Conservation (phyloP, 768 basidiomycete species). For the Kwoniella europaea region DNA sequence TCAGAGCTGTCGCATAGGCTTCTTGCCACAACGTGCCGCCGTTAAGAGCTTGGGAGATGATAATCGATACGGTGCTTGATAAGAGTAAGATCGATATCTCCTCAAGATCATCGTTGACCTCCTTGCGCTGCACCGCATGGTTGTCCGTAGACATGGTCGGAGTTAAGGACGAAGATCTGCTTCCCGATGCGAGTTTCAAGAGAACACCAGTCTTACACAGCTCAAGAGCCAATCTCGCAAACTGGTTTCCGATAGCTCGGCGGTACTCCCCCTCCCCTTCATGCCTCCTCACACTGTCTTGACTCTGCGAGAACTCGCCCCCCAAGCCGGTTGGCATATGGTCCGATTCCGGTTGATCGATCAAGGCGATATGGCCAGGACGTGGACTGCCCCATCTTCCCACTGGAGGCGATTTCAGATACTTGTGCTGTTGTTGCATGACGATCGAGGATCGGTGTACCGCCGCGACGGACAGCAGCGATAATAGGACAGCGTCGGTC, state of each 20-base stretch:
- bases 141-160: no score
- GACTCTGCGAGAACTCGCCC: no score
- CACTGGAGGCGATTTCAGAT: constrained; percentile 10
- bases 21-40: constrained; percentile 19
- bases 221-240: constrained; percentile 11
- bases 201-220: constrained; percentile 9
- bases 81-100: constrained; percentile 11
- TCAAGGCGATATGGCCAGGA: neutral
- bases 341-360: neutral
- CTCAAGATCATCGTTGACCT: neutral
- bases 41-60: constrained; percentile 15
- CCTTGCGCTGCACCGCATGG: neutral
- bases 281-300: neutral
- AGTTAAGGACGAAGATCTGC: neutral
- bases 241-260: constrained; percentile 9
- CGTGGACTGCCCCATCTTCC: constrained; percentile 14
- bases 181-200: constrained; percentile 1
- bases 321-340: no score
- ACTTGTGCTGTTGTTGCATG: constrained; percentile 13
- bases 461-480: no score
- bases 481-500: no score
- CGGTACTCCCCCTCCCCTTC: constrained; percentile 4
- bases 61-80: constrained; percentile 20
- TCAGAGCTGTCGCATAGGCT: constrained; percentile 10
- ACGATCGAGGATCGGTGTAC: constrained; percentile 10